Conservation (phyloP, 371 early-diverging fungal genomes). For the Mortierella sp. region DNA sequence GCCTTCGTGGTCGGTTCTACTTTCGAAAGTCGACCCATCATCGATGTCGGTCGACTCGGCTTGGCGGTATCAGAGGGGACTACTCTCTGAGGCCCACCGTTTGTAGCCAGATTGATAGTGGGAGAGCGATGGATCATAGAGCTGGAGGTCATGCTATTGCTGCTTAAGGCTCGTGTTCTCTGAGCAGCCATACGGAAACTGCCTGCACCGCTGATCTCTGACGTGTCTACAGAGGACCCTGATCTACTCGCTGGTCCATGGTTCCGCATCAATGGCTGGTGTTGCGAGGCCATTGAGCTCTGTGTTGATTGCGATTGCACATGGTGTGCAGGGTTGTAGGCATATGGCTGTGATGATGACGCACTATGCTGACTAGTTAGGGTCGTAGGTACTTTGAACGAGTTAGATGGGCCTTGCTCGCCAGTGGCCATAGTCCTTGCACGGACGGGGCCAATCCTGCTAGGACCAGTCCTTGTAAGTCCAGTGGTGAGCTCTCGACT, state of each 20-base stretch:
- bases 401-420: conserved; percentile 24
- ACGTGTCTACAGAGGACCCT: conserved; percentile 13
- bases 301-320: conserved; percentile 12
- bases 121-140: conserved; percentile 39
- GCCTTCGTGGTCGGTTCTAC: conserved; percentile 29
- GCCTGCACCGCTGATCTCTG: conserved; percentile 15
- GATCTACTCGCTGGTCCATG: conserved; percentile 39
- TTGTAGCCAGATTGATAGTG: conserved; percentile 40
- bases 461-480: conserved; percentile 23
- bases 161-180: conserved; percentile 34
- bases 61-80: conserved; percentile 21
- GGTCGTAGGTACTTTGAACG: conserved; percentile 12
- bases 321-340: conserved; percentile 18
- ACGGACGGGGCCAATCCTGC: conserved; percentile 45
- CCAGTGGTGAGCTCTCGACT: conserved; percentile 28
- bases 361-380: conserved; percentile 3
- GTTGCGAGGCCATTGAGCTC: conserved; percentile 3
- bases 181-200: conserved; percentile 21
- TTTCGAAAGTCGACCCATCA: conserved; percentile 21
- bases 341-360: conserved; percentile 23
- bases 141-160: conserved; percentile 18
- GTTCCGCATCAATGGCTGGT: conserved; percentile 22
- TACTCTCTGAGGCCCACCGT: conserved; percentile 47
- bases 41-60: conserved; percentile 16
- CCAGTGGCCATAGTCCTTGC: conserved; percentile 27